These are phyloP conservation scores for Suhomyces bolitotheri DNA, from an alignment of 1,139 yeast genomes.

Conservation along the genomic window DNA sequence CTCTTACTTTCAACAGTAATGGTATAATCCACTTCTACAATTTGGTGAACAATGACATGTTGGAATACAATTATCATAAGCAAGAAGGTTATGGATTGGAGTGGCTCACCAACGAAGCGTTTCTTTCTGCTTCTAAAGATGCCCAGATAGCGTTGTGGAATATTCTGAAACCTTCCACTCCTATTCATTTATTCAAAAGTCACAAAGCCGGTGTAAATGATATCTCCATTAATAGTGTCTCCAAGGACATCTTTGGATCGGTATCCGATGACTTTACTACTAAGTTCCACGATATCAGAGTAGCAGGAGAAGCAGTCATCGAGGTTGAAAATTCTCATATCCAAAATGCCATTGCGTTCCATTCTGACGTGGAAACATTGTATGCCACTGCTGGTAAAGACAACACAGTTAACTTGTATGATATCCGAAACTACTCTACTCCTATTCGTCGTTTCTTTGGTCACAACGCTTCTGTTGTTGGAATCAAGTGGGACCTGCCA, in stretches of 20 bases:
- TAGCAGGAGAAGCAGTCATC: slow-evolving; percentile 43
- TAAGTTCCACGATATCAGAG: slow-evolving; percentile 66
- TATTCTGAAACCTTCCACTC: slow-evolving; percentile 41
- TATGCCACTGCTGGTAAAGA: slow-evolving; percentile 58
- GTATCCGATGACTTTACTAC: slow-evolving; percentile 72
- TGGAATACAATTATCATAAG: slow-evolving; percentile 57
- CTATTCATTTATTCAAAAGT: slow-evolving; percentile 43
- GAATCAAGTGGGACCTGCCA: slow-evolving; percentile 38
- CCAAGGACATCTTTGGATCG: slow-evolving; percentile 59
- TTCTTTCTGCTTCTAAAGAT: slow-evolving; percentile 71
- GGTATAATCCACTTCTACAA: slow-evolving; percentile 46
- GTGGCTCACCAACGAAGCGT: slow-evolving; percentile 53
- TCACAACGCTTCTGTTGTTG: slow-evolving; percentile 45
- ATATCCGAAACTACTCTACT: slow-evolving; percentile 46
- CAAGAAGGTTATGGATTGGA: slow-evolving; percentile 71
- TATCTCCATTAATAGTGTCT: slow-evolving; percentile 51
- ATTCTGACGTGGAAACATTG: slow-evolving; percentile 44
- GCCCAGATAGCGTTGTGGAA: slow-evolving; percentile 73
- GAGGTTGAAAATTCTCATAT: slow-evolving; percentile 45
- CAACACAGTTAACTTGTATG: slow-evolving; percentile 50
- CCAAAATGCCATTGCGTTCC: slow-evolving; percentile 52
- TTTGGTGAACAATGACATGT: slow-evolving; percentile 22
- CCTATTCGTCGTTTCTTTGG: slow-evolving; percentile 54
- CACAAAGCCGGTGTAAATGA: slow-evolving; percentile 59
- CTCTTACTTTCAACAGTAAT: slow-evolving; percentile 52